Evolutionary conservation across 2,329 filamentous ascomycete species (phyloP), one percentile per base, ranked within the genome.

Genomic region (Biscogniauxia marginata): DNA sequence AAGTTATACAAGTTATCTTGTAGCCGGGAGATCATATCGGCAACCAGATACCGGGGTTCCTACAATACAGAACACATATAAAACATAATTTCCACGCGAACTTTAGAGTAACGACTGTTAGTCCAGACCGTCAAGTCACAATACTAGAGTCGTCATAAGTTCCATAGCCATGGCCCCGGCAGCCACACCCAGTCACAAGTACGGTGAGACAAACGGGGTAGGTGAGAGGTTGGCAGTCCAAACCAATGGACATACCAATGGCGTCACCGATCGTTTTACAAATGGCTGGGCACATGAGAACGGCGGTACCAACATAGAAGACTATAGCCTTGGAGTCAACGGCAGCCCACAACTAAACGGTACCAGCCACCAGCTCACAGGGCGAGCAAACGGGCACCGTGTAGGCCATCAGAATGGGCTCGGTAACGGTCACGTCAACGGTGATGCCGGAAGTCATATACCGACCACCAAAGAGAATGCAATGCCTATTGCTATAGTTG

Each of bases 401-500:
- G 57, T 58, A 34, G 55, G 55, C 7, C 43, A 51, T 13, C 44
- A 30, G 16, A 50, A 57, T 20, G 55, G 50, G 24, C 51, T 49
- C 7, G 20, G 25, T 13, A 23, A 51, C 11, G 21, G 49, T 7
- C 21, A 39, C 9, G 30, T 45, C 30, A 51, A 51, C n/a, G 49
- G 49, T 19, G 45, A 45, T 34, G 34, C 19, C 18, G 20, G 23
- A 62, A 56, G 11, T 24, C 30, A 24, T 18, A 16, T 52, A 18
- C 34, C 58, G 1, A 6, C 21, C 3, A 50, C 58, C 3, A 63
- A 57, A 24, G 49, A 55, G 8, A 65, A 64, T 52, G 5, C 30
- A 8, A 65, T 59, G 59, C 71, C 71, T 24, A 70, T 74, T 50
- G 72, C 72, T 19, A 71, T 70, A 49, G 67, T 74, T 18, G 71